phyloP scores from a whole-genome alignment of 768 basidiomycete genomes.

The Lactarius sanguifluus region DNA sequence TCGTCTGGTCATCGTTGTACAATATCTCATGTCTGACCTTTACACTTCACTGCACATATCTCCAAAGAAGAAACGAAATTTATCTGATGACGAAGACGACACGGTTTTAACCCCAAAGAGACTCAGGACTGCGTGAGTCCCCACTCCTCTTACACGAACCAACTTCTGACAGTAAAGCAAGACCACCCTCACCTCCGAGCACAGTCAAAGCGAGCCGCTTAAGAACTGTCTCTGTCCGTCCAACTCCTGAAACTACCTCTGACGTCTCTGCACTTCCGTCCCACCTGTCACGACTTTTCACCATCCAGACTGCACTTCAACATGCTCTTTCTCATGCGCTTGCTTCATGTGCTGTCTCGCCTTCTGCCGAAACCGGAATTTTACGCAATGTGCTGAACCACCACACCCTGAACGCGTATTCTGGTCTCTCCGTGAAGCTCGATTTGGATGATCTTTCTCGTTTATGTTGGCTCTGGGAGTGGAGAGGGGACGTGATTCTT shows the following conservation, averaged over 20 bases:
- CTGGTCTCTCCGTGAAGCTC: slow-evolving; percentile 63
- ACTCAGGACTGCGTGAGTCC: slow-evolving; percentile 53
- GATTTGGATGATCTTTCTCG: slow-evolving; percentile 67
- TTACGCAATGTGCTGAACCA: slow-evolving; percentile 80
- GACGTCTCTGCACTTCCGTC: slow-evolving; percentile 45
- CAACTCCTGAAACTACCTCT: slow-evolving; percentile 31
- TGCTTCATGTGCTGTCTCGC: slow-evolving; percentile 78
- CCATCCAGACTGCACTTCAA: slow-evolving; percentile 68
- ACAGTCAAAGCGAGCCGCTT: slow-evolving; percentile 41
- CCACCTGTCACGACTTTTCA: slow-evolving; percentile 60
- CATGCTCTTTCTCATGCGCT: slow-evolving; percentile 84
- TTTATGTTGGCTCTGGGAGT: slow-evolving; percentile 90
- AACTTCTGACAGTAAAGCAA: slow-evolving; percentile 31
- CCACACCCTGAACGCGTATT: slow-evolving; percentile 64
- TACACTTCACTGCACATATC: slow-evolving; percentile 64
- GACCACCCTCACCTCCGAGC: slow-evolving; percentile 60
- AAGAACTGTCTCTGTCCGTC: slow-evolving; percentile 15
- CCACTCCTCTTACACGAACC: slow-evolving; percentile 7
- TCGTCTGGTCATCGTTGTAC: slow-evolving; percentile 2
- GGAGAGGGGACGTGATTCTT: slow-evolving; percentile 58
- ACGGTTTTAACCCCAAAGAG: slow-evolving; percentile 65
- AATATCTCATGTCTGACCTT: slow-evolving; percentile 52
- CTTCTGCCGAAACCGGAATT: slow-evolving; percentile 70
- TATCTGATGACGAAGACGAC: slow-evolving; percentile 52
- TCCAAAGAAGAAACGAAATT: slow-evolving; percentile 65